A percentile compares a stretch with the other conserved stretches of the same genome.
These are phyloP conservation scores for Didymella pinodella DNA, from an alignment of 2,329 filamentous ascomycete species.

Conservation along the genomic window DNA sequence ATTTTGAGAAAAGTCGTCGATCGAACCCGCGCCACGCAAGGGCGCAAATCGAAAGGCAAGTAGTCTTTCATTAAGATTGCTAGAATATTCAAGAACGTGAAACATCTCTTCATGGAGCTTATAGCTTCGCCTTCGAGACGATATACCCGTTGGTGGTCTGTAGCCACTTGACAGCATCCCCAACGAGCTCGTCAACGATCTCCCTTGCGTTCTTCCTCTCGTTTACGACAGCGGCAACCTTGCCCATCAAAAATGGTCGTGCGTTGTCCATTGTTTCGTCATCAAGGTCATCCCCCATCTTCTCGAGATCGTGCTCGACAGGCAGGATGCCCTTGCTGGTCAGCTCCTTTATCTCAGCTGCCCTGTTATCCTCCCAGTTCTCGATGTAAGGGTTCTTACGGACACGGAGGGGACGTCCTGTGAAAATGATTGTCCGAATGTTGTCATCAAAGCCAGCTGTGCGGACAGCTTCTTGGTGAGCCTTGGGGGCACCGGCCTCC, in stretches of 20 bases:
- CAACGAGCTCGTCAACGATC: conserved; percentile 93
- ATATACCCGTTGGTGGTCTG: conserved; percentile 72
- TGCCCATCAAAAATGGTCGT: conserved; percentile 93
- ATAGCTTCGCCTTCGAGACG: conserved; percentile 51
- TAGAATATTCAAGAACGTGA: not conserved
- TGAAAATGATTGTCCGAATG: conserved; percentile 97
- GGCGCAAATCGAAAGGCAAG: too few relatives aligned
- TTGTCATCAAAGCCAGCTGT: conserved; percentile 96
- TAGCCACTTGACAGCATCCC: conserved; percentile 76
- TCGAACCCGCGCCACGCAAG: too few relatives aligned
- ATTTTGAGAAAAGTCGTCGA: too few relatives aligned
- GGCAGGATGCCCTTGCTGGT: conserved; percentile 89
- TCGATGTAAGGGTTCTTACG: conserved; percentile 92
- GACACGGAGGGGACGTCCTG: conserved; percentile 91
- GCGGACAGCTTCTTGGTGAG: conserved; percentile 93
- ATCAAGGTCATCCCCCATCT: conserved; percentile 69
- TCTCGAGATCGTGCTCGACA: conserved; percentile 93
- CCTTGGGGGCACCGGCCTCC: conserved; percentile 90
- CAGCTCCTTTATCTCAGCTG: conserved; percentile 88
- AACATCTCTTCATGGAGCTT: not conserved
- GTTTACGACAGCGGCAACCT: conserved; percentile 91
- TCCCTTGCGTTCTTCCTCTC: conserved; percentile 90
- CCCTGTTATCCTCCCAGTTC: conserved; percentile 95
- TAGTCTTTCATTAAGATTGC: not conserved
- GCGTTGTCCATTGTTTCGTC: conserved; percentile 93